Evolutionary conservation across 495 filamentous ascomycete species (phyloP).

Genomic region (Barbatosphaeria neglecta): DNA sequence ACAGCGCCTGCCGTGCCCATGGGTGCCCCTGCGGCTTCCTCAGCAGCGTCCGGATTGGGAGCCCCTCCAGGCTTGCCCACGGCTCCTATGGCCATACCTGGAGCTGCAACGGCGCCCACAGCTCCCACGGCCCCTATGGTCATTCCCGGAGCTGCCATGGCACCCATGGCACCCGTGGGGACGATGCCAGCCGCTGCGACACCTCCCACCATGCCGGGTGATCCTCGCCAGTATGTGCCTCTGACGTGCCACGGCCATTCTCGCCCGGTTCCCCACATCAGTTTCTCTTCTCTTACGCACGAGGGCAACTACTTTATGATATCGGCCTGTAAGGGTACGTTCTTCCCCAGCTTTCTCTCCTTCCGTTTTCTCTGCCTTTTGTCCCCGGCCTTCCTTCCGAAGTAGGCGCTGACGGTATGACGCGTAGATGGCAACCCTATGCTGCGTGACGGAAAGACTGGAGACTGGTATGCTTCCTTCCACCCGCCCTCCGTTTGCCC

Average conservation of each 20-base stretch:
- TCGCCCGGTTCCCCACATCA: slow-evolving; percentile 87
- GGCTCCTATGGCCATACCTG: too few relatives aligned
- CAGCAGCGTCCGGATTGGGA: too few relatives aligned
- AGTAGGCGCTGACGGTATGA: slow-evolving; percentile 5
- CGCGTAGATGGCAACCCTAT: slow-evolving; percentile 84
- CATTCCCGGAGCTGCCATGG: too few relatives aligned
- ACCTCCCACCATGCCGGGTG: too few relatives aligned
- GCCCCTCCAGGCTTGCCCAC: too few relatives aligned
- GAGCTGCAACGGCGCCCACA: too few relatives aligned
- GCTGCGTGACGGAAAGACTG: slow-evolving; percentile 92
- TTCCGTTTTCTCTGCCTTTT: neutral
- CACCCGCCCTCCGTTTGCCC: neutral
- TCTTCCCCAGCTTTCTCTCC: neutral
- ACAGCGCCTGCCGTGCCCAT: too few relatives aligned
- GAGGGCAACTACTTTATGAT: slow-evolving; percentile 88
- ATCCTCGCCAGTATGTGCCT: slow-evolving; percentile 58
- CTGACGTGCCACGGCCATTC: slow-evolving; percentile 96
- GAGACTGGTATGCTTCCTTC: slow-evolving; percentile 56
- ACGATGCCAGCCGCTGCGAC: too few relatives aligned
- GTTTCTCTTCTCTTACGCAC: slow-evolving; percentile 74
- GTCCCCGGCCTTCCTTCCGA: too few relatives aligned
- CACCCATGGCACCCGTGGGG: too few relatives aligned
- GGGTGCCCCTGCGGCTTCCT: too few relatives aligned
- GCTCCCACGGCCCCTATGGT: too few relatives aligned
- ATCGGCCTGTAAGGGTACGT: slow-evolving; percentile 90